phyloP scores from a whole-genome alignment of 257 asterid genomes.

The Echites panduratus region DNA sequence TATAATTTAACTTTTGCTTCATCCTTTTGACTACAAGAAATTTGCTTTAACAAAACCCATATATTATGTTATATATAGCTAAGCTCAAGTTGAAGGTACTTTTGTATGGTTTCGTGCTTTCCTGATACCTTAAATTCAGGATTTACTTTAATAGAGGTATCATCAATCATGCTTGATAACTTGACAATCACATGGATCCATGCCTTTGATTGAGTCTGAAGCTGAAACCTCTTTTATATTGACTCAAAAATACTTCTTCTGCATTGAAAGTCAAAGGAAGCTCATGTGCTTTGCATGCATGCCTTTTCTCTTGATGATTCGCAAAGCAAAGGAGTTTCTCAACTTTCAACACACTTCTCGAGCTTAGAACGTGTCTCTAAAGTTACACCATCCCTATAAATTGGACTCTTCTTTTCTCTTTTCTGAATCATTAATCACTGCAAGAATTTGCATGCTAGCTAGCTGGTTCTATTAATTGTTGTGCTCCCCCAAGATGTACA shows the following conservation, averaged over 20 bases:
- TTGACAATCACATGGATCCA: constrained; percentile 6
- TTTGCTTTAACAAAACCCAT: neutral
- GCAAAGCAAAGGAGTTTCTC: constrained; percentile 4
- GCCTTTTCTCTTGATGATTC: neutral
- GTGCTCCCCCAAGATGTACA: constrained; percentile 30
- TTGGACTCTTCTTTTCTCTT: neutral
- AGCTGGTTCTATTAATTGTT: neutral
- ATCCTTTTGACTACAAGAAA: neutral
- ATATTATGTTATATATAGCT: neutral
- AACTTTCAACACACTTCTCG: neutral
- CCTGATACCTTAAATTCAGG: neutral
- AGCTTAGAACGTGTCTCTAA: neutral
- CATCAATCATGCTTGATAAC: neutral
- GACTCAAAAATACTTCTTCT: neutral
- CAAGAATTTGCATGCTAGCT: constrained; percentile 5
- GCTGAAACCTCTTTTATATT: neutral
- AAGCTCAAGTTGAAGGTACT: neutral
- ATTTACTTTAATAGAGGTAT: neutral
- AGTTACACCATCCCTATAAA: neutral
- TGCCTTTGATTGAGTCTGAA: constrained; percentile 8
- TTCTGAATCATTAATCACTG: neutral
- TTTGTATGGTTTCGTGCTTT: neutral
- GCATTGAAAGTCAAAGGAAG: constrained; percentile 8
- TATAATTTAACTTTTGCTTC: neutral
- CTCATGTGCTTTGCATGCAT: neutral